Evolutionary conservation across 78 protist genomes (phyloP).

Genomic region (Thecamonas trahens): DNA sequence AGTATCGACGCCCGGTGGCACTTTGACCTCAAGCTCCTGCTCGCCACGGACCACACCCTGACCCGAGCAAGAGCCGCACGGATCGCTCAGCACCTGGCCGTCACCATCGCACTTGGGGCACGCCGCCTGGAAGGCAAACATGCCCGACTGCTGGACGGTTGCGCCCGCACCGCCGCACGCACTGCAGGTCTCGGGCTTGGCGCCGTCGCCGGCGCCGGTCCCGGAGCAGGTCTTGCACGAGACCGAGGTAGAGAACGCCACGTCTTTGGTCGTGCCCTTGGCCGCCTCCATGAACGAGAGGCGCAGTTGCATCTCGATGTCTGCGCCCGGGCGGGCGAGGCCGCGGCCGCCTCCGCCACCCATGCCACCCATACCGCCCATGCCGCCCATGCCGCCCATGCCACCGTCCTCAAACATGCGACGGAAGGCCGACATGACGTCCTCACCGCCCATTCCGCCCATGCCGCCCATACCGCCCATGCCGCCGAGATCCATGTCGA

Average conservation of each 20-base stretch:
- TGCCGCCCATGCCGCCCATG: no score
- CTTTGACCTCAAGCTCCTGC: neutral
- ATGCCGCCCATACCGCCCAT: neutral
- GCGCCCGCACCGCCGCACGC: slow-evolving; percentile 12
- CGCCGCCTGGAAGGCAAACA: slow-evolving; percentile 6
- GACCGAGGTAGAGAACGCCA: neutral
- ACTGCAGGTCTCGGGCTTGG: slow-evolving; percentile 2
- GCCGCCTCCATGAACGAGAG: slow-evolving; percentile 38
- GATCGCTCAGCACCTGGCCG: slow-evolving; percentile 4
- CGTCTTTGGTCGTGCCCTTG: slow-evolving; percentile 7
- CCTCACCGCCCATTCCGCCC: neutral
- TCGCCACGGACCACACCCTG: neutral
- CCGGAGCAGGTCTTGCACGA: slow-evolving; percentile 30
- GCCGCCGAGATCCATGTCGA: slow-evolving; percentile 1
- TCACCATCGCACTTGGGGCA: slow-evolving; percentile 44
- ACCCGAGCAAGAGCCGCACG: slow-evolving; percentile 39
- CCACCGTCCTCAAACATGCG: no score
- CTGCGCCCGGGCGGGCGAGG: slow-evolving; percentile 7
- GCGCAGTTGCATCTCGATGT: neutral
- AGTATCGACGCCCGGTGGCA: slow-evolving; percentile 54
- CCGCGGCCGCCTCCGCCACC: slow-evolving; percentile 11
- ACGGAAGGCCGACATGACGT: no score
- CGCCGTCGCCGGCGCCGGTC: slow-evolving; percentile 11
- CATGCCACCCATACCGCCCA: no score
- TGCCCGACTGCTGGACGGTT: neutral